Percentiles rank a stretch among this genome's conserved stretches.
These are phyloP conservation scores for Salinomyces thailandicus DNA, from an alignment of 2,329 filamentous ascomycete species.

Conservation along the genomic window DNA sequence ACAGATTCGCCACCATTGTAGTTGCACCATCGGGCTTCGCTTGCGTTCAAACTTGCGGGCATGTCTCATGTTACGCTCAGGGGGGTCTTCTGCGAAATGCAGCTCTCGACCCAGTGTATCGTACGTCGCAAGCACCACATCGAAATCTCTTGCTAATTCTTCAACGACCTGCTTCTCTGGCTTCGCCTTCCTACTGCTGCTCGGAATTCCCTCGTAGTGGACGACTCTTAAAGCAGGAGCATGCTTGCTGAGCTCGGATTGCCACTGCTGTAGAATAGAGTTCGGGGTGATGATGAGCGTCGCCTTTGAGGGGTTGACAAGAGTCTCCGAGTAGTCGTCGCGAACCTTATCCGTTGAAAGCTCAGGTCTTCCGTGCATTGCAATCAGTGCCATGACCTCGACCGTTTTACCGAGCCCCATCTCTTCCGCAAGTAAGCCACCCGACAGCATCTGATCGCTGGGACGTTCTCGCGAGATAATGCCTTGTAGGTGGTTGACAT, in stretches of 20 bases:
- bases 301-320: conserved; percentile 42
- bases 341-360: conserved; percentile 16
- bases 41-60: conserved; percentile 40
- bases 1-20: conserved; percentile 79
- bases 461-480: conserved; percentile 32
- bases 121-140: conserved; percentile 55
- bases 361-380: conserved; percentile 44
- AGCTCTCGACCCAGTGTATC: conserved; percentile 68
- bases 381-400: conserved; percentile 61
- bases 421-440: conserved; percentile 66
- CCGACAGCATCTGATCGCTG: conserved; percentile 30
- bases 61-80: conserved; percentile 57
- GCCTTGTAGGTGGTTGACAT: conserved; percentile 54
- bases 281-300: conserved; percentile 54
- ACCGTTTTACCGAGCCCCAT: conserved; percentile 78
- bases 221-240: conserved; percentile 46
- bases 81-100: conserved; percentile 61
- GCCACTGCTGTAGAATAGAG: conserved; percentile 54
- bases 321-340: conserved; percentile 32
- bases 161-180: conserved; percentile 32
- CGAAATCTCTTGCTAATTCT: conserved; percentile 36
- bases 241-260: conserved; percentile 47
- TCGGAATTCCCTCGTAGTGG: conserved; percentile 45
- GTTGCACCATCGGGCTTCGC: conserved; percentile 68
- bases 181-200: conserved; percentile 22